Evolutionary conservation across 495 filamentous ascomycete species (phyloP).

Genomic region (Hyaloscypha bicolor): DNA sequence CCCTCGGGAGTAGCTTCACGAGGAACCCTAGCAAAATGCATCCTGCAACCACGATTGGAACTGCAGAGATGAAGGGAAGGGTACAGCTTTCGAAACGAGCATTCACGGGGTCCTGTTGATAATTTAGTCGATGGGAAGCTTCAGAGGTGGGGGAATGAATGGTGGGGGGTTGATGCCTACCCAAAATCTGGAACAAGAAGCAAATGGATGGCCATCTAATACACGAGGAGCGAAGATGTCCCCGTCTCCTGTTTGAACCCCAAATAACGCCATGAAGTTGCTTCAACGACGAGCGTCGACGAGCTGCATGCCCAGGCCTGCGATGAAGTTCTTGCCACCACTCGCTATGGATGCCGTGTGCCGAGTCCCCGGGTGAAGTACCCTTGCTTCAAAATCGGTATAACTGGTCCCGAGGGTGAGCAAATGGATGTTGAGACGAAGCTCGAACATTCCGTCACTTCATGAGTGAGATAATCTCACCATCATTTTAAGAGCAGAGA

Average conservation of each 20-base stretch:
- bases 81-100: constrained; percentile 52
- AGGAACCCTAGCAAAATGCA: constrained; percentile 43
- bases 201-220: background rate
- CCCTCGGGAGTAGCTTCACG: constrained; percentile 32
- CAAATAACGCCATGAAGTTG: constrained; percentile 4
- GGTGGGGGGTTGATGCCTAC: background rate
- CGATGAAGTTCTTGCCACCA: background rate
- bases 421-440: background rate
- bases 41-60: constrained; percentile 46
- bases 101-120: constrained; percentile 48
- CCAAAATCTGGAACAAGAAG: background rate
- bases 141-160: constrained; percentile 4
- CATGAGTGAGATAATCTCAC: background rate
- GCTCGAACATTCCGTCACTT: background rate
- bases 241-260: background rate
- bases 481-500: background rate
- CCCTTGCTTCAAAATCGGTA: background rate
- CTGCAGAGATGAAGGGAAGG: constrained; percentile 47
- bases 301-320: background rate
- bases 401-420: background rate
- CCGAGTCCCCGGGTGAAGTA: background rate
- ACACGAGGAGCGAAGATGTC: background rate
- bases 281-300: background rate
- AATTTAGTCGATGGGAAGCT: background rate
- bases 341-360: background rate